A percentile compares a stretch with the other conserved stretches of the same genome.
These are phyloP conservation scores for Russula earlei DNA, from an alignment of 768 basidiomycete species.

Conservation along the genomic window DNA sequence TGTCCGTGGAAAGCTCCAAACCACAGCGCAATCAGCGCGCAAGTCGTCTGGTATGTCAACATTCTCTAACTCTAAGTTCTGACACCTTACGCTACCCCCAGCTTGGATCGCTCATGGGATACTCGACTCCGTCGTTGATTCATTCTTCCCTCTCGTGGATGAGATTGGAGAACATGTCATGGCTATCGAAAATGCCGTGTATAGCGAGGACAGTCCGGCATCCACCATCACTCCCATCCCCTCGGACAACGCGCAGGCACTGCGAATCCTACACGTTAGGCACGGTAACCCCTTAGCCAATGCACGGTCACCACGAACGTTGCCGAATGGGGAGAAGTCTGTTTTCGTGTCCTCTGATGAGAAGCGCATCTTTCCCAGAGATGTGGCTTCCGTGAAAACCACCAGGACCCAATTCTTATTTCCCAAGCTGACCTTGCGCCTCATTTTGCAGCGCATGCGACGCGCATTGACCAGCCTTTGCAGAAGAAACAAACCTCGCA, in stretches of 20 bases:
- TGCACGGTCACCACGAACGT: not conserved
- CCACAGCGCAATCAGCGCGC: conserved; percentile 49
- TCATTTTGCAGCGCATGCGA: conserved; percentile 30
- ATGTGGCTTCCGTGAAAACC: conserved; percentile 7
- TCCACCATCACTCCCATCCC: conserved; percentile 2
- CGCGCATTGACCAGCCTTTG: conserved; percentile 20
- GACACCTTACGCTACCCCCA: conserved; percentile 24
- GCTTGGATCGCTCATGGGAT: conserved; percentile 94
- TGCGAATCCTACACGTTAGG: not conserved
- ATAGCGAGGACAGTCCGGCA: conserved; percentile 24
- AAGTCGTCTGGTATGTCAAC: conserved; percentile 59
- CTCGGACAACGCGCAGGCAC: not conserved
- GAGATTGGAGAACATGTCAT: conserved; percentile 51
- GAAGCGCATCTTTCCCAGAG: conserved; percentile 1
- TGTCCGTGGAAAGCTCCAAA: conserved; percentile 60
- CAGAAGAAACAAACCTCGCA: not conserved
- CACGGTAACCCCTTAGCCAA: not conserved
- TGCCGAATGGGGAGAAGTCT: not conserved
- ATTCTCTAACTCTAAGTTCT: not conserved
- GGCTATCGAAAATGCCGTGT: conserved; percentile 55
- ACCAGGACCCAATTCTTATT: conserved; percentile 21
- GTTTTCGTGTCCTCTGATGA: not conserved
- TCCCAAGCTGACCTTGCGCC: conserved; percentile 23
- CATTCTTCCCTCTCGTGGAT: conserved; percentile 79
- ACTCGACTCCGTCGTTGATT: conserved; percentile 88